Conservation (phyloP, 1,284 basidiomycete genomes). For the Takashimella koratensis region DNA sequence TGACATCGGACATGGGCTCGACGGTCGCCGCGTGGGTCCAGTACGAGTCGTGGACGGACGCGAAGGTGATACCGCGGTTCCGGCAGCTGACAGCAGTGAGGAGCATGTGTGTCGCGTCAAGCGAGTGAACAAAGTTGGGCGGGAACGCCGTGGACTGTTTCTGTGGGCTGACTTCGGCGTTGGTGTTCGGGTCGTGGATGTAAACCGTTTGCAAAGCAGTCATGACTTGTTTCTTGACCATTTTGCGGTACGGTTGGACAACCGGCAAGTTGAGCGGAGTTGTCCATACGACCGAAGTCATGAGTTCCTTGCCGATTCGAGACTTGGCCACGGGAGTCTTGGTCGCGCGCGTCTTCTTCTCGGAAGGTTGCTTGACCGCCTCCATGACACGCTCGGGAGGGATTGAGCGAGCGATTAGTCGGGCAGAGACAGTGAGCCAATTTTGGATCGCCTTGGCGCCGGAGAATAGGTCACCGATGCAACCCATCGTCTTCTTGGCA, state of each 20-base stretch:
- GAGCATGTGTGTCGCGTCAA: slow-evolving; percentile 99
- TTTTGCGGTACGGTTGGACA: slow-evolving; percentile 92
- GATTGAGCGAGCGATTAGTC: slow-evolving; percentile 83
- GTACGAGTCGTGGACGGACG: slow-evolving; percentile 97
- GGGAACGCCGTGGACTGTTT: slow-evolving; percentile 98
- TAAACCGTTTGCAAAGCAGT: slow-evolving; percentile 88
- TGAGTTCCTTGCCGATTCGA: slow-evolving; percentile 75
- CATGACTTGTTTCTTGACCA: slow-evolving; percentile 70
- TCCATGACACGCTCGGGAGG: slow-evolving; percentile 69
- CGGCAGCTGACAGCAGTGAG: slow-evolving; percentile 85
- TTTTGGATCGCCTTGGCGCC: slow-evolving; percentile 88
- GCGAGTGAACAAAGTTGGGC: slow-evolving; percentile 95
- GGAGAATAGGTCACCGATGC: slow-evolving; percentile 88
- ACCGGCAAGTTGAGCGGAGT: slow-evolving; percentile 91
- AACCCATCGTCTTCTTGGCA: slow-evolving; percentile 70
- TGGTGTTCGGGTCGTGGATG: slow-evolving; percentile 81
- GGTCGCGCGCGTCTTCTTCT: slow-evolving; percentile 1
- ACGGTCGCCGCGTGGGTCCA: slow-evolving; percentile 94
- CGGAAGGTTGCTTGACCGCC: slow-evolving; percentile 47
- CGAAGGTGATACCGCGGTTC: slow-evolving; percentile 63
- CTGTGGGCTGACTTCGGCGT: slow-evolving; percentile 72
- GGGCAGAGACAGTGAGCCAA: slow-evolving; percentile 81
- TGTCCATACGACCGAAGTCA: slow-evolving; percentile 96
- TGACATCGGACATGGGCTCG: slow-evolving; percentile 82
- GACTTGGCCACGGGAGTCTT: slow-evolving; percentile 8